These are phyloP conservation scores for Diaporthe humulicola DNA, from an alignment of 2,329 filamentous ascomycete species.

Conservation along the genomic window DNA sequence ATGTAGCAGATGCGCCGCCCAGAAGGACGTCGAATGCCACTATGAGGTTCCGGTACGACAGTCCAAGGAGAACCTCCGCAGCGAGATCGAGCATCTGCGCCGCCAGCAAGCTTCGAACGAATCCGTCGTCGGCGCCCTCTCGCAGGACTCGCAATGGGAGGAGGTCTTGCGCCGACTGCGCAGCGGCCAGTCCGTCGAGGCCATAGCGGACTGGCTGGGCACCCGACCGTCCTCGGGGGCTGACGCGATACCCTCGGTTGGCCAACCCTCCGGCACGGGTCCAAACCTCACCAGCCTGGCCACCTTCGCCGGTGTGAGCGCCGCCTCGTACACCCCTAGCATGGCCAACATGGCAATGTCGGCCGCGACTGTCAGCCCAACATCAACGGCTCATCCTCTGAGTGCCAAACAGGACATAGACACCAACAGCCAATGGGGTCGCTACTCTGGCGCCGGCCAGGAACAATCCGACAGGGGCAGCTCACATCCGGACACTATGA, in stretches of 20 bases:
- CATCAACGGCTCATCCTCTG: conserved; percentile 48
- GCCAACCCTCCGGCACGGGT: conserved; percentile 47
- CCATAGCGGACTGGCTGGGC: conserved; percentile 68
- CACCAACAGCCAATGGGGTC: conserved; percentile 60
- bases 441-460: conserved; percentile 58
- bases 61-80: conserved; percentile 72
- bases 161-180: conserved; percentile 68
- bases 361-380: conserved; percentile 47
- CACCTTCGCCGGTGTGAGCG: conserved; percentile 47
- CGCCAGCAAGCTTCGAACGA: conserved; percentile 68
- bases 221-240: conserved; percentile 49
- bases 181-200: conserved; percentile 66
- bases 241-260: conserved; percentile 48
- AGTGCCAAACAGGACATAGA: conserved; percentile 55
- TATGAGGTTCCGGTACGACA: conserved; percentile 75
- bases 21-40: conserved; percentile 68
- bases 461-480: conserved; percentile 60
- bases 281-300: conserved; percentile 47
- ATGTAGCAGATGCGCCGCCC: conserved; percentile 67
- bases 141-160: conserved; percentile 64
- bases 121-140: conserved; percentile 67
- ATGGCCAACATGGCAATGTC: background rate
- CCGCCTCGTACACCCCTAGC: conserved; percentile 45
- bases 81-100: conserved; percentile 70
- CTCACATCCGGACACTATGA: conserved; percentile 61